Percentiles rank a stretch among this genome's conserved stretches.
Evolutionary conservation across 192 early-diverging fungal species (phyloP).

Genomic region (Backusella mclennaniae): DNA sequence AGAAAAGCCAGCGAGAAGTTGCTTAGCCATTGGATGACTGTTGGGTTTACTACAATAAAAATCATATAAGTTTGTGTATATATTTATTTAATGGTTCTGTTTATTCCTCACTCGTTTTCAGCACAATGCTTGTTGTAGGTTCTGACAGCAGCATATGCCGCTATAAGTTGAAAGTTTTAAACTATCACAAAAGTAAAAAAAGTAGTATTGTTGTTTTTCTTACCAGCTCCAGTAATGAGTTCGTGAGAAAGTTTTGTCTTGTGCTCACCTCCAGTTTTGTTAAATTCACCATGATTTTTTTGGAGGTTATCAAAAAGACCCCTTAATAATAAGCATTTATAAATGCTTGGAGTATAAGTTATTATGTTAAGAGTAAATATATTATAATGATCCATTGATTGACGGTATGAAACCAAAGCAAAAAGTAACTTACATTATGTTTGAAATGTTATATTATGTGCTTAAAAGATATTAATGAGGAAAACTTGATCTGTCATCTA

Average conservation of each 20-base stretch:
- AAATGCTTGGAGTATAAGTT: too few species aligned
- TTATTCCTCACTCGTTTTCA: slow-evolving; percentile 15
- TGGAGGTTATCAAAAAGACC: background rate
- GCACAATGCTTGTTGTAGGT: slow-evolving; percentile 29
- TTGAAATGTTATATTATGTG: background rate
- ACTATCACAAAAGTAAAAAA: background rate
- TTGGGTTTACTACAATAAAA: slow-evolving; percentile 17
- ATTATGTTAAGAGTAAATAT: too few species aligned
- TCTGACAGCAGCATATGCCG: slow-evolving; percentile 31
- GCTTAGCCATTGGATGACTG: slow-evolving; percentile 38
- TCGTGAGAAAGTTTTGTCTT: slow-evolving; percentile 3
- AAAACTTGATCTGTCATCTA: background rate
- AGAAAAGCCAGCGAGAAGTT: slow-evolving; percentile 39
- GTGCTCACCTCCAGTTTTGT: background rate
- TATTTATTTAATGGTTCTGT: background rate
- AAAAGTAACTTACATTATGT: background rate
- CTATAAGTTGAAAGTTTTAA: background rate
- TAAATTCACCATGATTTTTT: background rate
- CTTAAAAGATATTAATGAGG: background rate
- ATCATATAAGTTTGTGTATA: background rate
- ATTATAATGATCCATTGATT: background rate
- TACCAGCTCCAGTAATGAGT: slow-evolving; percentile 9
- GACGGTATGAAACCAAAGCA: too few species aligned
- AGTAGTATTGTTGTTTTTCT: background rate
- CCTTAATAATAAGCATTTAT: background rate